Percentiles rank a stretch among this genome's conserved stretches.
Conservation (phyloP, 345 rosid species). For the Eucalyptus coolabah region DNA sequence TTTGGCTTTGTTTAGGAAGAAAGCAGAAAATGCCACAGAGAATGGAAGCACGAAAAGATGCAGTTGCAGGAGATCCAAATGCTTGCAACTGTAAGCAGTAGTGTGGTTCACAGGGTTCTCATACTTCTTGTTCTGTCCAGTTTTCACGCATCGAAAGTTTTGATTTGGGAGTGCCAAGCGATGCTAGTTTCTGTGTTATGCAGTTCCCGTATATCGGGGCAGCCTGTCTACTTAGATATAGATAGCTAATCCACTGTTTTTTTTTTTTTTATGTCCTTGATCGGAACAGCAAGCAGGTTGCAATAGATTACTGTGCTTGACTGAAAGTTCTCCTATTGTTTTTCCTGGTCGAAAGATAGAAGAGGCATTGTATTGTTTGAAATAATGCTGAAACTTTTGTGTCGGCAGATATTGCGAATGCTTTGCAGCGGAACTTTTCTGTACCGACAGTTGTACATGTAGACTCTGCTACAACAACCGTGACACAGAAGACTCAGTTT, state of each 20-base stretch:
- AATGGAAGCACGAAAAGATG: conserved; percentile 16
- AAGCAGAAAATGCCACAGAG: background rate
- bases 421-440: conserved; percentile 78
- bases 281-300: background rate
- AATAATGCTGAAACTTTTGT: background rate
- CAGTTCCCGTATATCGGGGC: background rate
- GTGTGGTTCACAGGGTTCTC: background rate
- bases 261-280: background rate
- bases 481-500: conserved; percentile 35
- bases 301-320: background rate
- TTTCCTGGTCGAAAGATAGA: background rate
- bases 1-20: background rate
- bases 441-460: conserved; percentile 60
- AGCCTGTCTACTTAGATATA: background rate
- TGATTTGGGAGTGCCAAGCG: background rate
- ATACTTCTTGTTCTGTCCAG: background rate
- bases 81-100: conserved; percentile 37
- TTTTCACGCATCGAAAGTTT: background rate
- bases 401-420: conserved; percentile 66
- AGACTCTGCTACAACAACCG: conserved; percentile 61
- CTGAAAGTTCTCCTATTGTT: background rate
- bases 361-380: background rate
- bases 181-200: background rate
- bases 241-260: background rate
- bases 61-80: conserved; percentile 27